Conservation (phyloP, 257 asterid genomes). For the Oldenlandia corymbosa region DNA sequence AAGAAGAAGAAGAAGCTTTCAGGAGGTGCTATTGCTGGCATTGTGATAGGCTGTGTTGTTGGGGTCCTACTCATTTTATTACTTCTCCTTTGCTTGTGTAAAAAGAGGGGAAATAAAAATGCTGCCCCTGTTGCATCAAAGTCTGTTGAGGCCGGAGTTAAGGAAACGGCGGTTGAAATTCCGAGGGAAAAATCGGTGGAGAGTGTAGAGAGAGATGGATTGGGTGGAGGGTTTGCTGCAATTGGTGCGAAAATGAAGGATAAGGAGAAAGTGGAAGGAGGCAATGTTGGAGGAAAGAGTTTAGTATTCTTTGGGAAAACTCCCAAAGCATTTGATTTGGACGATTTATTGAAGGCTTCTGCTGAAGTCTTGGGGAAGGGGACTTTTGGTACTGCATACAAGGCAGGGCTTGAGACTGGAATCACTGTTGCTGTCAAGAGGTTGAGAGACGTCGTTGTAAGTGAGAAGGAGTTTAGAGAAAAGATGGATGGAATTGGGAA, state of each 20-base stretch:
- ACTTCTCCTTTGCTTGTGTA: slow-evolving; percentile 46
- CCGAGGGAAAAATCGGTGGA: slow-evolving; percentile 32
- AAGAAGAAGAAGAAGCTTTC: slow-evolving; percentile 46
- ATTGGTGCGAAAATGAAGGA: slow-evolving; percentile 39
- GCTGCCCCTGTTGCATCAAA: slow-evolving; percentile 37
- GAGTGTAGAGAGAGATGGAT: slow-evolving; percentile 26
- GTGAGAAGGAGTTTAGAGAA: slow-evolving; percentile 71
- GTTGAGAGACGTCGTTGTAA: slow-evolving; percentile 59
- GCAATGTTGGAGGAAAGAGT: slow-evolving; percentile 44
- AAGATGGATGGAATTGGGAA: slow-evolving; percentile 80
- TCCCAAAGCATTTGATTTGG: slow-evolving; percentile 53
- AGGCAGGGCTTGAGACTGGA: slow-evolving; percentile 70
- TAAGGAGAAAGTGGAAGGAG: slow-evolving; percentile 31
- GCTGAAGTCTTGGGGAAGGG: slow-evolving; percentile 99
- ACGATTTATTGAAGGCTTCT: slow-evolving; percentile 82
- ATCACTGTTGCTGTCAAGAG: slow-evolving; percentile 77
- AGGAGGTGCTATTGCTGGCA: slow-evolving; percentile 89
- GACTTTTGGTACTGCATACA: slow-evolving; percentile 80
- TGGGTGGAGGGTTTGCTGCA: slow-evolving; percentile 37
- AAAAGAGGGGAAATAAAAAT: slow-evolving; percentile 26
- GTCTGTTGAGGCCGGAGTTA: slow-evolving; percentile 25
- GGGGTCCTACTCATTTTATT: slow-evolving; percentile 46
- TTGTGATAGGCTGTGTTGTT: slow-evolving; percentile 55
- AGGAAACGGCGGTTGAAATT: slow-evolving; percentile 38
- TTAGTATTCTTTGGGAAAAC: slow-evolving; percentile 51